These are phyloP conservation scores for Talaromyces nanjingensis DNA, from an alignment of 495 filamentous ascomycete genomes.

Conservation along the genomic window DNA sequence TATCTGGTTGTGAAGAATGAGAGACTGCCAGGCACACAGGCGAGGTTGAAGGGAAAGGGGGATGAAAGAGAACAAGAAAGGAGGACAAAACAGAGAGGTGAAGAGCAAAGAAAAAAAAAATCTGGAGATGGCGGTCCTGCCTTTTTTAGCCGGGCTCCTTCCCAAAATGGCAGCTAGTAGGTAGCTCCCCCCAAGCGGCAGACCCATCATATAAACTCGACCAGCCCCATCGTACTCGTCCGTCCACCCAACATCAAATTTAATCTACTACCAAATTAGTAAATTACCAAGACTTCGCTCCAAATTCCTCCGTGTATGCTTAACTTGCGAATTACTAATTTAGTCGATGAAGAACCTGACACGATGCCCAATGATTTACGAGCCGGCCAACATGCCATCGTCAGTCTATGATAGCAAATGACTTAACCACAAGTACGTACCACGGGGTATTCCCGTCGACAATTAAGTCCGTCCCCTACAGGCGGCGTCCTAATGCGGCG, in stretches of 20 bases:
- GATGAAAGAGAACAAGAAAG: background rate
- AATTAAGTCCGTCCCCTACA: too few species aligned
- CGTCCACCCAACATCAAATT: too few species aligned
- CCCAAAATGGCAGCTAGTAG: background rate
- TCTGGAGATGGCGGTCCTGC: background rate
- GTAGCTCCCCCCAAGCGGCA: background rate
- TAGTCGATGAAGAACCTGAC: too few species aligned
- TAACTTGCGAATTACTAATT: background rate
- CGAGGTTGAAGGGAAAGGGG: background rate
- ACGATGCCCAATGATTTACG: background rate
- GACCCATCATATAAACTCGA: background rate
- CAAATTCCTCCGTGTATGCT: background rate
- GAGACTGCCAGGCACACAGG: background rate
- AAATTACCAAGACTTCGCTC: background rate
- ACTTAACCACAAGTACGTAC: too few species aligned
- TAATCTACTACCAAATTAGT: too few species aligned
- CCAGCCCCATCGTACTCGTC: background rate
- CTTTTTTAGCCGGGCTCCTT: background rate
- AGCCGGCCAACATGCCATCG: background rate
- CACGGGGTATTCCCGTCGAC: too few species aligned
- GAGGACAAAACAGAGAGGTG: background rate
- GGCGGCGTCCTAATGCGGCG: background rate
- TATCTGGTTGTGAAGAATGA: background rate
- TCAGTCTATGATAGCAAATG: too few species aligned
- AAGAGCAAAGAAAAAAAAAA: constrained; percentile 6